Evolutionary conservation across 2,329 filamentous ascomycete species (phyloP), one percentile per base, ranked within the genome.

Genomic region (Pseudogymnoascus sp.): DNA sequence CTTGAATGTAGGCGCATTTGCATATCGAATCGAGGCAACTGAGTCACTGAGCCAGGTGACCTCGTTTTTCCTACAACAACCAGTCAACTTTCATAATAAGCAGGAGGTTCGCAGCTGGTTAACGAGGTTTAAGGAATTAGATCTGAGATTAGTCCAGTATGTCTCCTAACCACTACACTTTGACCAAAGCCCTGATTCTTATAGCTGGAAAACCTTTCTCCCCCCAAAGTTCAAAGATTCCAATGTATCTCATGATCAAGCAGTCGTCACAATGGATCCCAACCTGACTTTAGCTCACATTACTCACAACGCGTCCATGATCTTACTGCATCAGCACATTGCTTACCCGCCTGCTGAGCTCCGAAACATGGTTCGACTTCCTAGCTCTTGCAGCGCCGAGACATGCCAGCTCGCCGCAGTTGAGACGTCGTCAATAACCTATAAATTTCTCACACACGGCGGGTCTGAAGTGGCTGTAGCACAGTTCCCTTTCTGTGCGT

Each of bases 251-350:
- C 35, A 61, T 25, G 63, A 67, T 30, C 25, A 33, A 5, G 41
- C 61, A 5, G 41, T 60, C n/a, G 52, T 67, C 16, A 63, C 62
- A 7, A 79, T 79, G 72, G 79, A 82, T 59, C 79, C 79, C 0
- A 82, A 81, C 52, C 69, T 81, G 16, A 80, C 79, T 0, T 67
- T 81, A 0, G 79, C 79, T 0, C 78, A 82, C 35, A 72, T 79
- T 8, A 81, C 78, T 0, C 79, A 81, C 55, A 81, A 81, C 61
- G 76, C 78, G 0, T 79, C 78, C 0, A 79, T 80, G 70, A 79
- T 82, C 23, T 69, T 81, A 0, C 68, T 82, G 0, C 79, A 81
- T 61, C 79, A 82, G 45, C 70, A 72, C 5, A 80, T 82, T 39
- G 79, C 78, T 0, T 81, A 78, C 49, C 78, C 77, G 0, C 70